Evolutionary conservation across 345 rosid genomes (phyloP), one percentile per base, ranked within the genome.

Genomic region (Microthlaspi erraticum): DNA sequence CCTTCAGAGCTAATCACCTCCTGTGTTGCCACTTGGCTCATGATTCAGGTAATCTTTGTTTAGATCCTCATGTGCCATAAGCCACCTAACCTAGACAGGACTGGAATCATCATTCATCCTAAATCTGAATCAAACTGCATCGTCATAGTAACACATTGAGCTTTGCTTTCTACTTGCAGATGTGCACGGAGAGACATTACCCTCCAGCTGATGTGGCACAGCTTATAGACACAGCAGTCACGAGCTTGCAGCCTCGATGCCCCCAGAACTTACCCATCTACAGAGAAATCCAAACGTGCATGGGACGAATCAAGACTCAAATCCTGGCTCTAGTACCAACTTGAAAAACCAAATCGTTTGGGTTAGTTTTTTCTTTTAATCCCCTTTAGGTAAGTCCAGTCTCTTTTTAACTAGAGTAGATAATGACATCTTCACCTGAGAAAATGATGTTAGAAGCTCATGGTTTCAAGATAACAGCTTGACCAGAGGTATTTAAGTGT

Each of bases 251-350:
- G 45, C 99, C 99, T 16, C 73, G 83, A 74, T 87, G 92, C 61
- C 75, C 91, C 1, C 90, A 92, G 81, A 95, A 92, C 81, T 77
- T 84, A 76, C 84, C 97, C 0, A 79, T 95, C 55, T 92, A 87
- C 77, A 77, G 87, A 55, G 99, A 95, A 72, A 88, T 95, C 78
- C 91, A 92, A 76, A 86, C 73, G 77, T 88, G 94, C 66, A 90
- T 95, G 98, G 98, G 99, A 66, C 86, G 85, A 73, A 87, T 95
- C 78, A 92, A 92, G 86, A 90, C 89, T 18, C 99, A 91, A 78
- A 90, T 95, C 73, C 73, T 95, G 72, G 89, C 98, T 44, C 82
- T 92, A 3, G 84, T 95, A 68, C 99, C 98, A 7, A 83, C 89
- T 19, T 85, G 73, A 75, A 73, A 66, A 32, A 39, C 67, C 23